A percentile compares a stretch with the other conserved stretches of the same genome.
phyloP scores from a whole-genome alignment of 768 basidiomycete species.

The Auriscalpium microsporum region DNA sequence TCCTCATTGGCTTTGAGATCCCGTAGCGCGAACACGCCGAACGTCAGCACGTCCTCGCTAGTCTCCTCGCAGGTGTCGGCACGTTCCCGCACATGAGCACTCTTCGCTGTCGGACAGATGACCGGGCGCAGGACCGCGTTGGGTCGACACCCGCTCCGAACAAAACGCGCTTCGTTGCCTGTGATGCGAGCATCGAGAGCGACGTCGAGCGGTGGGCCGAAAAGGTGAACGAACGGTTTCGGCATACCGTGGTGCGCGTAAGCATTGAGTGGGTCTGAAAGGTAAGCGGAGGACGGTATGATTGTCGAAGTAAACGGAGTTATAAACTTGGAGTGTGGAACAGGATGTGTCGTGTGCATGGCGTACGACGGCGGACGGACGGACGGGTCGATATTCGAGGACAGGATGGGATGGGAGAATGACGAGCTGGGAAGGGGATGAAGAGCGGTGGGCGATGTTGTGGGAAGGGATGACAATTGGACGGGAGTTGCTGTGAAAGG shows the following conservation, averaged over 20 bases:
- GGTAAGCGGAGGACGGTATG: conserved; percentile 58
- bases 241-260: conserved; percentile 78
- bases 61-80: conserved; percentile 6
- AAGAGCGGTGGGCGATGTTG: conserved; percentile 21
- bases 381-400: conserved; percentile 31
- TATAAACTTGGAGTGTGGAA: conserved; percentile 49
- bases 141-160: conserved; percentile 49
- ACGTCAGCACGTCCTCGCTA: conserved; percentile 40
- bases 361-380: conserved; percentile 53
- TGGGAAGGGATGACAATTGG: conserved; percentile 20
- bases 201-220: conserved; percentile 70
- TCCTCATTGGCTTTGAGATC: conserved; percentile 77
- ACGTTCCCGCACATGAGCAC: conserved; percentile 13
- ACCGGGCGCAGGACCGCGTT: conserved; percentile 39
- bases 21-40: conserved; percentile 73
- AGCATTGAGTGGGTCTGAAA: conserved; percentile 76
- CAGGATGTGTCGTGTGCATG: conserved; percentile 52
- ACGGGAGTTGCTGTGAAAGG: conserved; percentile 28
- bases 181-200: conserved; percentile 73
- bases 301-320: conserved; percentile 58
- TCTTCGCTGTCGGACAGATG: conserved; percentile 24
- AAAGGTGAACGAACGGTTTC: conserved; percentile 72
- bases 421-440: conserved; percentile 25
- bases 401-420: conserved; percentile 26
- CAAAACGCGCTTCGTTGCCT: conserved; percentile 57